Percentiles rank a stretch among this genome's conserved stretches.
phyloP scores from a whole-genome alignment of 2,329 filamentous ascomycete species.

The Cercospora janseana region DNA sequence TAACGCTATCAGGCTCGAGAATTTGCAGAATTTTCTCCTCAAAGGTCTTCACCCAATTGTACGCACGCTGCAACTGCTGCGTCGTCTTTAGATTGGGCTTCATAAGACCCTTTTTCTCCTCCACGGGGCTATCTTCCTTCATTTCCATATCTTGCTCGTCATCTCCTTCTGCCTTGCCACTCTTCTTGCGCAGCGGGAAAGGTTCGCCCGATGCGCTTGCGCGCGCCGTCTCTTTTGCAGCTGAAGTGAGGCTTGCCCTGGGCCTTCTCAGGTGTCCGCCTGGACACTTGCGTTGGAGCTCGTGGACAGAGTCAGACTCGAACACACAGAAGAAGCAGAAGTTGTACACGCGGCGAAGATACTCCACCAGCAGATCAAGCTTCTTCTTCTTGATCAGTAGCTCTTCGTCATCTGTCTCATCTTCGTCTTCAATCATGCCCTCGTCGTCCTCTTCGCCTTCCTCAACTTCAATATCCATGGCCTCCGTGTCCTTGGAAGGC shows the following conservation, averaged over 20 bases:
- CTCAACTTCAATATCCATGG: slow-evolving; percentile 67
- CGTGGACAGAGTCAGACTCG: slow-evolving; percentile 94
- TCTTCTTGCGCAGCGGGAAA: slow-evolving; percentile 68
- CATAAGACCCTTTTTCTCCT: slow-evolving; percentile 56
- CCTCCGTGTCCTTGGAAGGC: slow-evolving; percentile 56
- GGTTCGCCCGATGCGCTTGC: slow-evolving; percentile 79
- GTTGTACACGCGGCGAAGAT: slow-evolving; percentile 92
- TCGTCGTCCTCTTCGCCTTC: slow-evolving; percentile 67
- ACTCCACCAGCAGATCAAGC: slow-evolving; percentile 91
- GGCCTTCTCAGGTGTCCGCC: slow-evolving; percentile 95
- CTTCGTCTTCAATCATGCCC: slow-evolving; percentile 49
- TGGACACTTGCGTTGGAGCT: slow-evolving; percentile 91
- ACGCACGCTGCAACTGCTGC: slow-evolving; percentile 88
- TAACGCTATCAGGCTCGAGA: slow-evolving; percentile 81
- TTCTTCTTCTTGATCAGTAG: slow-evolving; percentile 92
- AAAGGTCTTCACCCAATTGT: slow-evolving; percentile 98
- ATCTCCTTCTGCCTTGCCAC: slow-evolving; percentile 57
- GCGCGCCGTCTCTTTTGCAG: slow-evolving; percentile 78
- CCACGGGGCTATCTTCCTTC: slow-evolving; percentile 49
- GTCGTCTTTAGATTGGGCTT: slow-evolving; percentile 70
- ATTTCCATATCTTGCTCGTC: slow-evolving; percentile 40
- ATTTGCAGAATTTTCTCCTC: slow-evolving; percentile 95
- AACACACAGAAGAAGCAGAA: slow-evolving; percentile 99
- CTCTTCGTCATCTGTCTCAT: slow-evolving; percentile 87
- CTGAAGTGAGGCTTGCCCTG: slow-evolving; percentile 75